Evolutionary conservation across 2,329 filamentous ascomycete genomes (phyloP).

Genomic region (Colletotrichum phormii): DNA sequence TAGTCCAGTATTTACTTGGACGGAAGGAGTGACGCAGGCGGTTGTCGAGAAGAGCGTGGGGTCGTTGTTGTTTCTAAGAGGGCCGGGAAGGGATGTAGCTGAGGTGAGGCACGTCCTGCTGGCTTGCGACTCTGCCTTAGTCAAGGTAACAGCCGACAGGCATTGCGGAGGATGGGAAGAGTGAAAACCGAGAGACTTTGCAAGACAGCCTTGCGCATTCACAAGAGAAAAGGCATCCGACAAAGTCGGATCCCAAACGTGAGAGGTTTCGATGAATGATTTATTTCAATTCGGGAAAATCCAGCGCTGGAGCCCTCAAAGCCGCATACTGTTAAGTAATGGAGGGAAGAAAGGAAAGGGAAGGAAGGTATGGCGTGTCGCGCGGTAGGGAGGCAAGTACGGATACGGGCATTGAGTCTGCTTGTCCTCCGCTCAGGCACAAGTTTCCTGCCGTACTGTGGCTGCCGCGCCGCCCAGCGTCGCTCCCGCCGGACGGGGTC

Average conservation of each 20-base stretch:
- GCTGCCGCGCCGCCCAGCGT: neutral
- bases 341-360: neutral
- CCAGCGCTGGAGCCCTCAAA: neutral
- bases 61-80: neutral
- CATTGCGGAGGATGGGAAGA: neutral
- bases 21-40: neutral
- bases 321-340: neutral
- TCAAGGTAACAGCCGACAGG: neutral
- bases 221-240: neutral
- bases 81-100: neutral
- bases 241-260: neutral
- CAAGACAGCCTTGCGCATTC: neutral
- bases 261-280: neutral
- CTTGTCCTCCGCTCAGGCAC: neutral
- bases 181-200: neutral
- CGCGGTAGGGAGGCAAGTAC: neutral
- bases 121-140: neutral
- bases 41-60: neutral
- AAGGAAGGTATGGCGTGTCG: neutral
- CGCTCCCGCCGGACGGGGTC: neutral
- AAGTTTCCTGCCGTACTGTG: neutral
- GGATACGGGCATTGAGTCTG: neutral
- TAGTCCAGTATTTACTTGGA: neutral
- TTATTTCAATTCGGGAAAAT: neutral
- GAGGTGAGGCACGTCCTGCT: neutral